Conservation (phyloP, 106 monocot genomes). For the Phalaenopsis aphrodite region DNA sequence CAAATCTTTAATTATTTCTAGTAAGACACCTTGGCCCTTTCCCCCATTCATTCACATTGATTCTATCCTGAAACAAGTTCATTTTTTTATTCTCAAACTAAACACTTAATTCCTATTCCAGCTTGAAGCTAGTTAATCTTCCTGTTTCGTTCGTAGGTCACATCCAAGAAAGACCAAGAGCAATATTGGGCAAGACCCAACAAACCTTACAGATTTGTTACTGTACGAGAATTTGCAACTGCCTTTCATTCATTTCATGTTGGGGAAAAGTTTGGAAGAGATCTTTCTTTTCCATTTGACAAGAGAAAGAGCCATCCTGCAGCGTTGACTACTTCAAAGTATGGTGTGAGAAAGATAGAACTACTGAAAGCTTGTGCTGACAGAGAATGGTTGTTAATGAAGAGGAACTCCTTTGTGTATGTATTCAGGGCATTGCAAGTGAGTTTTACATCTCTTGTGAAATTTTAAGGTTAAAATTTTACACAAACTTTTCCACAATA, state of each 20-base stretch:
- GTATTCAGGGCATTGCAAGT: conserved; percentile 25
- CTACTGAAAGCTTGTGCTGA: conserved; percentile 13
- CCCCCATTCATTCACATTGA: background rate
- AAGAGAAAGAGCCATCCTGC: conserved; percentile 16
- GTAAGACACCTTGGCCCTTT: background rate
- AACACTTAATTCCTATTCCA: background rate
- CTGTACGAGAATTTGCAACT: conserved; percentile 7
- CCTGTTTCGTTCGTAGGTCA: background rate
- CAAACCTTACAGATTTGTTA: conserved; percentile 11
- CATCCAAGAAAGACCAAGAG: conserved; percentile 17
- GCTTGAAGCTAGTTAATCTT: no score
- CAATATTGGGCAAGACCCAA: conserved; percentile 13
- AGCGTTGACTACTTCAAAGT: conserved; percentile 9
- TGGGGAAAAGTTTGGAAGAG: background rate
- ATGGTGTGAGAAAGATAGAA: background rate
- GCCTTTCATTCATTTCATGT: conserved; percentile 17
- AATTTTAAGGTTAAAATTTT: no score
- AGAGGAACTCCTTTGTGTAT: conserved; percentile 44
- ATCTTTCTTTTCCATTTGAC: conserved; percentile 5
- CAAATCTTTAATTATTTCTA: background rate
- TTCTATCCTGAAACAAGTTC: background rate
- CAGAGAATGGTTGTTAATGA: conserved; percentile 41
- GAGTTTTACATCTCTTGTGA: background rate
- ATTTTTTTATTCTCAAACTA: no score
- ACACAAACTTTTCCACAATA: background rate